Conservation (phyloP, 169 alveolate species). For the Plasmodium chabaudi region DNA sequence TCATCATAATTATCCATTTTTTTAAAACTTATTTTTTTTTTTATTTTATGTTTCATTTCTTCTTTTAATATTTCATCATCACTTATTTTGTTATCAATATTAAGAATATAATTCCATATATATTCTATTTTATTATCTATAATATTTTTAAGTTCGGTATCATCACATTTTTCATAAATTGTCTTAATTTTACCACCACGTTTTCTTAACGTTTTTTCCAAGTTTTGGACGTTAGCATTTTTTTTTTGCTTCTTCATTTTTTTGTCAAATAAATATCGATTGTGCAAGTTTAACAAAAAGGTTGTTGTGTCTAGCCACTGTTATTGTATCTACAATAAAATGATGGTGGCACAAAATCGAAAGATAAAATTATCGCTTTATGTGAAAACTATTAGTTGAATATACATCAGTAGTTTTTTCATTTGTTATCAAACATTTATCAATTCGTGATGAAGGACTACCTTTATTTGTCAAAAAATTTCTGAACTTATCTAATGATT, state of each 20-base stretch:
- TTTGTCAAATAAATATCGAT: background rate
- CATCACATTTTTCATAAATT: slow-evolving; percentile 42
- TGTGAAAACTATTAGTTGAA: slow-evolving; percentile 28
- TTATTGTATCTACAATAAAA: background rate
- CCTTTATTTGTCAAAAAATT: slow-evolving; percentile 81
- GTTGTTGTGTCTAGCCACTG: too few relatives aligned
- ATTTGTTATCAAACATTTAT: slow-evolving; percentile 79
- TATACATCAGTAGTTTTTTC: slow-evolving; percentile 41
- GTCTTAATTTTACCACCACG: slow-evolving; percentile 63
- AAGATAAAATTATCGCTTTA: slow-evolving; percentile 6
- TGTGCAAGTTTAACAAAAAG: too few relatives aligned
- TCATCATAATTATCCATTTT: slow-evolving; percentile 41
- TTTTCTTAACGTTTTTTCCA: slow-evolving; percentile 54
- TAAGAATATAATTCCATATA: slow-evolving; percentile 63
- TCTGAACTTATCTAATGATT: slow-evolving; percentile 74
- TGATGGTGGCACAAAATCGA: background rate
- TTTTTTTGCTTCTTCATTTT: slow-evolving; percentile 22
- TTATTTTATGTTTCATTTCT: slow-evolving; percentile 61
- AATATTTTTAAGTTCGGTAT: slow-evolving; percentile 18
- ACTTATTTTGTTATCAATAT: slow-evolving; percentile 58
- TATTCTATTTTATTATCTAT: slow-evolving; percentile 55
- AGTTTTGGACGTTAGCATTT: background rate
- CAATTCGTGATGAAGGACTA: slow-evolving; percentile 82
- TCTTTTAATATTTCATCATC: slow-evolving; percentile 52
- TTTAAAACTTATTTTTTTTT: slow-evolving; percentile 35